A percentile compares a stretch with the other conserved stretches of the same genome.
These are phyloP conservation scores for Cutaneotrichosporon sp. DNA, from an alignment of 1,284 basidiomycete genomes.

Conservation along the genomic window DNA sequence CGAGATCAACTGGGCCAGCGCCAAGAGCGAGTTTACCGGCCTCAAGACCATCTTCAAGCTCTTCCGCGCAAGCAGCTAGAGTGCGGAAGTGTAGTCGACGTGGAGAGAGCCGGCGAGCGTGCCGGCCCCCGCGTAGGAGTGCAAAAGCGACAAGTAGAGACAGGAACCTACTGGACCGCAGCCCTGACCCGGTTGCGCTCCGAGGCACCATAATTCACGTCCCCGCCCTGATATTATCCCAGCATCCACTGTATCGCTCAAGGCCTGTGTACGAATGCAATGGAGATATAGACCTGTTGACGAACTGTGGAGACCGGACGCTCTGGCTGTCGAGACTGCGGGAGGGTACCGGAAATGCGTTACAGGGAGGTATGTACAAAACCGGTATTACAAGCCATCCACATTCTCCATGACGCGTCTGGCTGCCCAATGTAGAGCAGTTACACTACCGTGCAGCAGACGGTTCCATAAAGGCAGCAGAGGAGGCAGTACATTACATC, in stretches of 20 bases:
- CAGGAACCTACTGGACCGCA: neutral
- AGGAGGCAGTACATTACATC: too few relatives aligned
- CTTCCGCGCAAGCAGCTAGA: slow-evolving; percentile 19
- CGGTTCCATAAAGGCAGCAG: too few relatives aligned
- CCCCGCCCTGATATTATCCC: neutral
- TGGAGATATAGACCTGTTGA: slow-evolving; percentile 2
- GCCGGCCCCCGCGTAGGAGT: neutral
- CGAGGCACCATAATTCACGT: neutral
- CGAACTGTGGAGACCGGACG: neutral
- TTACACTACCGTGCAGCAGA: too few relatives aligned
- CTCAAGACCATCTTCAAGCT: slow-evolving; percentile 25
- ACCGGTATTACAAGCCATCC: too few relatives aligned
- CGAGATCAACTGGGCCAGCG: slow-evolving; percentile 43
- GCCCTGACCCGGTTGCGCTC: neutral
- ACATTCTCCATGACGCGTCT: too few relatives aligned
- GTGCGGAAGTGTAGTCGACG: neutral
- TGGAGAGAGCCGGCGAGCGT: neutral
- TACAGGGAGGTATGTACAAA: too few relatives aligned
- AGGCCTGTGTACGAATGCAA: slow-evolving; percentile 6
- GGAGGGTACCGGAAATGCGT: neutral
- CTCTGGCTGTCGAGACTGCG: neutral
- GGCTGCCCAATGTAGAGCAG: too few relatives aligned
- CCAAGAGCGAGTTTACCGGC: slow-evolving; percentile 27
- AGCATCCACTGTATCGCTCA: slow-evolving; percentile 4
- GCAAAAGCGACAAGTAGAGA: neutral